These are phyloP conservation scores for Sporothrix protearum DNA, from an alignment of 2,329 filamentous ascomycete species.

Conservation along the genomic window DNA sequence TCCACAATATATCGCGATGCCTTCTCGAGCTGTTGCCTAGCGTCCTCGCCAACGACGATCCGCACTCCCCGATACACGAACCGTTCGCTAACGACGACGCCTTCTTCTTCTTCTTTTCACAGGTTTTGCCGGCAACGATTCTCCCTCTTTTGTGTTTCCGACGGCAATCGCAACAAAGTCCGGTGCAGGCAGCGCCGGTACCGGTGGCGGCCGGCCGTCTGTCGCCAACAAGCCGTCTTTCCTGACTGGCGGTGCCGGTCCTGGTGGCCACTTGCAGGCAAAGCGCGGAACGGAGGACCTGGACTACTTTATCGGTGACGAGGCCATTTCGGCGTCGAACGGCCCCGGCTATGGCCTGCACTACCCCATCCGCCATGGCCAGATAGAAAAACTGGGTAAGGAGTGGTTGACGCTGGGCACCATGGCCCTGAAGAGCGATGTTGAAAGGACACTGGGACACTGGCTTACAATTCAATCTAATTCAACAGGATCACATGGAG, in stretches of 20 bases:
- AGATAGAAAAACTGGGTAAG: constrained; percentile 97
- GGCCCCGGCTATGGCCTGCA: constrained; percentile 95
- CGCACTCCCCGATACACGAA: not conserved
- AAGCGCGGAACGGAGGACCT: constrained; percentile 97
- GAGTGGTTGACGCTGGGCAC: too few relatives aligned
- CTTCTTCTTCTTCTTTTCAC: constrained; percentile 15
- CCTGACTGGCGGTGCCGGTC: constrained; percentile 83
- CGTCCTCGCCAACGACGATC: not conserved
- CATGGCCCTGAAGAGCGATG: too few relatives aligned
- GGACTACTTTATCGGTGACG: constrained; percentile 98
- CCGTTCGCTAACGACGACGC: not conserved
- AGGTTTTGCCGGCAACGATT: constrained; percentile 99
- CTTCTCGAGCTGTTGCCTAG: constrained; percentile 25
- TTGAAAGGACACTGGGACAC: too few relatives aligned
- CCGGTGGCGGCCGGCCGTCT: constrained; percentile 82
- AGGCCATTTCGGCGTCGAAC: constrained; percentile 77
- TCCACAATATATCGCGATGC: not conserved
- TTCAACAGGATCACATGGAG: constrained; percentile 93
- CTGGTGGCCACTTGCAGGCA: constrained; percentile 74
- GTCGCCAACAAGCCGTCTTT: constrained; percentile 95
- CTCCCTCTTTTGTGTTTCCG: constrained; percentile 97
- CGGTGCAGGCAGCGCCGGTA: constrained; percentile 65
- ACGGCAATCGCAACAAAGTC: constrained; percentile 97
- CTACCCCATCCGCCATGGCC: constrained; percentile 95
- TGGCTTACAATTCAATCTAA: not conserved